Evolutionary conservation across 2,329 filamentous ascomycete species (phyloP).

Genomic region (Penicillium sp.): DNA sequence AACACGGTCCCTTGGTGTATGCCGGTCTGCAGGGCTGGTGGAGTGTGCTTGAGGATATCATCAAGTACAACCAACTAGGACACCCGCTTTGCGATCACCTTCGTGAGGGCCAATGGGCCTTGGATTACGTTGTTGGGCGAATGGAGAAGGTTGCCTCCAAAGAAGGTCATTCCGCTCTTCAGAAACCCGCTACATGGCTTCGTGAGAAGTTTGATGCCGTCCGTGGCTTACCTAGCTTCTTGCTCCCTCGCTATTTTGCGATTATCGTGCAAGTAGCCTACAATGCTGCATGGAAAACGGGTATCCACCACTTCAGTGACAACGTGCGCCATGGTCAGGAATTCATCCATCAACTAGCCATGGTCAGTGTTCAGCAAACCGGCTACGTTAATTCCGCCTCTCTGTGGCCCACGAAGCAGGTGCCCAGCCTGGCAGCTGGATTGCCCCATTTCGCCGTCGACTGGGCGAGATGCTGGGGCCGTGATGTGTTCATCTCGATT

Average conservation of each 20-base stretch:
- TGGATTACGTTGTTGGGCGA: slow-evolving; percentile 83
- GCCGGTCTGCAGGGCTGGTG: slow-evolving; percentile 99
- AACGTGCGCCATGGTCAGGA: slow-evolving; percentile 80
- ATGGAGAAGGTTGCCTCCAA: slow-evolving; percentile 72
- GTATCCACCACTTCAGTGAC: slow-evolving; percentile 75
- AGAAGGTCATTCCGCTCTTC: slow-evolving; percentile 64
- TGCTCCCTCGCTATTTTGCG: slow-evolving; percentile 91
- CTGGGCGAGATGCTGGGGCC: slow-evolving; percentile 96
- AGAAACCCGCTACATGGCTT: slow-evolving; percentile 74
- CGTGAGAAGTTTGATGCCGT: slow-evolving; percentile 84
- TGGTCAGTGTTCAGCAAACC: slow-evolving; percentile 91
- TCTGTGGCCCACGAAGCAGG: slow-evolving; percentile 80
- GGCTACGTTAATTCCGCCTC: slow-evolving; percentile 89
- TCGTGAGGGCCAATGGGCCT: slow-evolving; percentile 85
- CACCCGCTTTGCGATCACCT: slow-evolving; percentile 94
- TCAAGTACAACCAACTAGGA: slow-evolving; percentile 85
- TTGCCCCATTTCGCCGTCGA: slow-evolving; percentile 90
- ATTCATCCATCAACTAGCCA: slow-evolving; percentile 83
- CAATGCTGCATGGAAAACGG: slow-evolving; percentile 76
- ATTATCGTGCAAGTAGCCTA: slow-evolving; percentile 87
- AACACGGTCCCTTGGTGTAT: slow-evolving; percentile 83
- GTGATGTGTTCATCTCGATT: slow-evolving; percentile 94
- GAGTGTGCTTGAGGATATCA: slow-evolving; percentile 83
- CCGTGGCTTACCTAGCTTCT: slow-evolving; percentile 80
- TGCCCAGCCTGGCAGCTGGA: slow-evolving; percentile 87